These are phyloP conservation scores for Withania somnifera DNA, from an alignment of 305 asterid species.

Conservation along the genomic window DNA sequence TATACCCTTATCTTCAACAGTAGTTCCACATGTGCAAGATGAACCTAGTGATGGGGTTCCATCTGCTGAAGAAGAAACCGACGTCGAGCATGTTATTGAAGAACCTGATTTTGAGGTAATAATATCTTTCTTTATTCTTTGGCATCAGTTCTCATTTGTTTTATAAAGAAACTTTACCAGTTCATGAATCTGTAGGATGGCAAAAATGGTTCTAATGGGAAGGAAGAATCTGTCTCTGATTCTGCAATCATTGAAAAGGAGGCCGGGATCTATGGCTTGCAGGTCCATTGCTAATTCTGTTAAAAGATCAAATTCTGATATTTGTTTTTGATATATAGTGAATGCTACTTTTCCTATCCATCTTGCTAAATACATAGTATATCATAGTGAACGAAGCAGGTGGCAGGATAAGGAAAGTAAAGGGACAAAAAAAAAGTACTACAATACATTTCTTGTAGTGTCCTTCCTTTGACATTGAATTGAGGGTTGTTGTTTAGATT, in stretches of 20 bases:
- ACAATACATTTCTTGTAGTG: too few relatives aligned
- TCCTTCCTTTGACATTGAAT: too few relatives aligned
- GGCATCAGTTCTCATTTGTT: slow-evolving; percentile 2
- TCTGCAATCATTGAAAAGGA: slow-evolving; percentile 62
- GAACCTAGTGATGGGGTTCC: slow-evolving; percentile 31
- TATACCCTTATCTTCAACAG: slow-evolving; percentile 18
- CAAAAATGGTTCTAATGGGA: slow-evolving; percentile 23
- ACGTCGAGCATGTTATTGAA: slow-evolving; percentile 24
- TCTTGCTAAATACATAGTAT: not conserved
- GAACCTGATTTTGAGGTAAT: slow-evolving; percentile 49
- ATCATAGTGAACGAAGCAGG: not conserved
- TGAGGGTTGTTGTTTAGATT: too few relatives aligned
- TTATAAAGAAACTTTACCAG: slow-evolving; percentile 7
- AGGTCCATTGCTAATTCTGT: slow-evolving; percentile 34
- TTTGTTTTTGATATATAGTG: slow-evolving; percentile 1
- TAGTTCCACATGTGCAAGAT: slow-evolving; percentile 27
- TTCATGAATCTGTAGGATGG: slow-evolving; percentile 35
- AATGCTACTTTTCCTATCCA: not conserved
- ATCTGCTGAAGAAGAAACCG: slow-evolving; percentile 40
- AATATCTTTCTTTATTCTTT: slow-evolving; percentile 4
- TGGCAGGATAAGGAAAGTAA: not conserved
- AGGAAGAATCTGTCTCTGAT: slow-evolving; percentile 37
- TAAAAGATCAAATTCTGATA: not conserved
- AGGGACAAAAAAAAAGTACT: not conserved
- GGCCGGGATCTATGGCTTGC: slow-evolving; percentile 73